A percentile compares a stretch with the other conserved stretches of the same genome.
phyloP scores from a whole-genome alignment of 148 eudicot genomes.

The Suaeda aralocaspica region DNA sequence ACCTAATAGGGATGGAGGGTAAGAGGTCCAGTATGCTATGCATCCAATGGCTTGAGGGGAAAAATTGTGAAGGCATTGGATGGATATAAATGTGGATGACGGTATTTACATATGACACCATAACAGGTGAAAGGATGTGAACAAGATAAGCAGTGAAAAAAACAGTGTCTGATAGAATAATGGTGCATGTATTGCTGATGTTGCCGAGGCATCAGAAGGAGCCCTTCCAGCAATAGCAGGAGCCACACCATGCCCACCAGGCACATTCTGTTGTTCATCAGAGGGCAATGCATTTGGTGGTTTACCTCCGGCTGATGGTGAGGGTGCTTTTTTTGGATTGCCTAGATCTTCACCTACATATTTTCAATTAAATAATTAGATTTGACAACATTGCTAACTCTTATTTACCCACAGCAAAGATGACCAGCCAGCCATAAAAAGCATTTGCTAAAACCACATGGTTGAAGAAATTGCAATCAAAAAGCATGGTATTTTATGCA shows the following conservation, averaged over 20 bases:
- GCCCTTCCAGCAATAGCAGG: conserved; percentile 85
- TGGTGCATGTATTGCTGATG: conserved; percentile 18
- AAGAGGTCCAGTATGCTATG: background rate
- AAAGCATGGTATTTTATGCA: background rate
- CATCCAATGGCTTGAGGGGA: conserved; percentile 28
- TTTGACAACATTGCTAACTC: background rate
- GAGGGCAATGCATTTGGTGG: conserved; percentile 59
- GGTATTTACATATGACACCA: conserved; percentile 36
- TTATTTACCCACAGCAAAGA: background rate
- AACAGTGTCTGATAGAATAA: conserved; percentile 24
- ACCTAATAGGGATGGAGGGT: background rate
- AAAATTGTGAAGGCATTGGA: conserved; percentile 30
- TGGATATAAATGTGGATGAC: conserved; percentile 8
- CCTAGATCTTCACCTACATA: conserved; percentile 55
- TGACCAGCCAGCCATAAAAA: background rate
- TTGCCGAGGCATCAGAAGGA: conserved; percentile 52
- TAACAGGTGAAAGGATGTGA: conserved; percentile 31
- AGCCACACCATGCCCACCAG: conserved; percentile 54
- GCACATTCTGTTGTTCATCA: conserved; percentile 54
- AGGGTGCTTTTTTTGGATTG: conserved; percentile 32
- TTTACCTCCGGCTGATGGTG: conserved; percentile 33
- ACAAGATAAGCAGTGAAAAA: conserved; percentile 21
- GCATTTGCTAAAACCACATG: background rate
- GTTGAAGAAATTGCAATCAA: background rate
- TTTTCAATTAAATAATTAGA: conserved; percentile 1